Percentiles rank a stretch among this genome's conserved stretches.
Conservation (phyloP, 2,329 filamentous ascomycete species). For the Alternaria gansuensis region DNA sequence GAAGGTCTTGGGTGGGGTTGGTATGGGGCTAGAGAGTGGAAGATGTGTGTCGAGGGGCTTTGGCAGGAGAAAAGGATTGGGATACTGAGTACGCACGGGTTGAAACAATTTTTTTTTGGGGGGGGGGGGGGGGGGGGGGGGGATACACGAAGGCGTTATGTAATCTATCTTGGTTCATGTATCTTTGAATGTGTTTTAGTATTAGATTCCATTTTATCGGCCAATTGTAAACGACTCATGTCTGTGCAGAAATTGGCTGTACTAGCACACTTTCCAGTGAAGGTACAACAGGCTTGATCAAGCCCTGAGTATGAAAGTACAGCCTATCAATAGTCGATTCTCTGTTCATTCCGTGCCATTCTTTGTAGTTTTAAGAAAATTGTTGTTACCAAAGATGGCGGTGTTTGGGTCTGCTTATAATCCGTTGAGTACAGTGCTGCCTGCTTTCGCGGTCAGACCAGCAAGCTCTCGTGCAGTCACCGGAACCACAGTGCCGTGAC, state of each 20-base stretch:
- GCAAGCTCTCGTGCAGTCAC: slow-evolving; percentile 60
- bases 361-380: slow-evolving; percentile 44
- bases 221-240: neutral
- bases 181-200: neutral
- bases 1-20: slow-evolving; percentile 2
- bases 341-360: slow-evolving; percentile 38
- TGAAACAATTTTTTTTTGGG: neutral
- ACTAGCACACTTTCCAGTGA: slow-evolving; percentile 36
- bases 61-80: neutral
- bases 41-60: slow-evolving; percentile 5
- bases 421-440: slow-evolving; percentile 36
- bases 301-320: slow-evolving; percentile 36
- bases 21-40: slow-evolving; percentile 1
- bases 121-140: too few relatives aligned
- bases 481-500: slow-evolving; percentile 64
- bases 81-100: neutral
- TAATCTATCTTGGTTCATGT: neutral
- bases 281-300: slow-evolving; percentile 38
- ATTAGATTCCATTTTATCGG: neutral
- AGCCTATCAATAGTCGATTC: slow-evolving; percentile 40
- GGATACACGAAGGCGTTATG: neutral
- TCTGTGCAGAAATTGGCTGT: slow-evolving; percentile 4
- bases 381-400: slow-evolving; percentile 34
- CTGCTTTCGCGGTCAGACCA: slow-evolving; percentile 36
- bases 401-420: slow-evolving; percentile 44